Conservation (phyloP, 1,284 basidiomycete species). For the Naganishia sp. region DNA sequence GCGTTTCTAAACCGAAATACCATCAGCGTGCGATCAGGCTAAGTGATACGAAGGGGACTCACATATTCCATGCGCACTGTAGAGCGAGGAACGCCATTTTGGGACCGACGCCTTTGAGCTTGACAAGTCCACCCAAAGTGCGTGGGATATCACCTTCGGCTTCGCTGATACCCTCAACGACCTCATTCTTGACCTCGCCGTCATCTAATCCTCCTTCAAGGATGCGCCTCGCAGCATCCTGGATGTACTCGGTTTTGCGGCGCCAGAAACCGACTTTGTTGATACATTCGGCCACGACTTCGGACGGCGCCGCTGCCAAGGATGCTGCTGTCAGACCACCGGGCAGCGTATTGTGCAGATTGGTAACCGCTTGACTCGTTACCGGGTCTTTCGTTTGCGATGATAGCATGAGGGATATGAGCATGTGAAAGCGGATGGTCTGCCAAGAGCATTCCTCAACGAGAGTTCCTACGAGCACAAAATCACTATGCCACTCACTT, state of each 20-base stretch:
- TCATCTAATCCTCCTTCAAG: conserved; percentile 55
- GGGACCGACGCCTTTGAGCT: conserved; percentile 81
- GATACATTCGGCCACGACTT: conserved; percentile 70
- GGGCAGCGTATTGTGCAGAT: conserved; percentile 68
- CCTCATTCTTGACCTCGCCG: conserved; percentile 36
- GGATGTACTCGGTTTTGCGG: conserved; percentile 73
- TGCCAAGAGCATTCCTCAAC: conserved; percentile 46
- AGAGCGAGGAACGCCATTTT: conserved; percentile 89
- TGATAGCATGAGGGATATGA: conserved; percentile 92
- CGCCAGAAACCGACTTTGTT: conserved; percentile 92
- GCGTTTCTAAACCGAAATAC: conserved; percentile 8
- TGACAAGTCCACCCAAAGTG: conserved; percentile 79
- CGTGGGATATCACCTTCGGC: conserved; percentile 71
- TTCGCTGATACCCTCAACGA: conserved; percentile 60
- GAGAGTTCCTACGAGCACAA: not conserved
- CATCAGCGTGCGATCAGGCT: not conserved
- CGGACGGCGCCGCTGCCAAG: conserved; percentile 66
- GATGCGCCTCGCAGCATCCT: conserved; percentile 68
- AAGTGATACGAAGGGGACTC: conserved; percentile 40
- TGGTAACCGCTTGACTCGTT: conserved; percentile 77
- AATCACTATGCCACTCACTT: conserved; percentile 35
- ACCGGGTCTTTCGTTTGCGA: conserved; percentile 92
- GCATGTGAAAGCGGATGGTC: conserved; percentile 77
- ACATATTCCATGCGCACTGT: conserved; percentile 83
- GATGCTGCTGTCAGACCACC: conserved; percentile 69